A percentile compares a stretch with the other conserved stretches of the same genome.
Evolutionary conservation across 805 yeast species (phyloP).

Genomic region (Saccharomycopsis javanensis): DNA sequence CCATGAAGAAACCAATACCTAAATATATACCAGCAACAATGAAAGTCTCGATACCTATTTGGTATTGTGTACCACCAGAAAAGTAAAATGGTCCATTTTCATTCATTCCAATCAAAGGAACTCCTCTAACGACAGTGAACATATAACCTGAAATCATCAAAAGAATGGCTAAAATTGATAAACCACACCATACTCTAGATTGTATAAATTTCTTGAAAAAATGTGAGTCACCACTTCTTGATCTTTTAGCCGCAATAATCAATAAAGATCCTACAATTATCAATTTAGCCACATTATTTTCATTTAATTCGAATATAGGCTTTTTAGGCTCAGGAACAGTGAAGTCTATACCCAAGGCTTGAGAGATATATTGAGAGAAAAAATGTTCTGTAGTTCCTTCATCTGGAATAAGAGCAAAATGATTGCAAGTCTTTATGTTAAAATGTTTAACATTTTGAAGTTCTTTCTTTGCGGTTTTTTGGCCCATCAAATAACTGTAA

Average conservation of each 20-base stretch:
- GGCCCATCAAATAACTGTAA: background rate
- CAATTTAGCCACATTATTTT: slow-evolving; percentile 6
- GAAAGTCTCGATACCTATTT: slow-evolving; percentile 60
- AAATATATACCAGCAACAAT: slow-evolving; percentile 44
- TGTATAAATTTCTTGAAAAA: slow-evolving; percentile 8
- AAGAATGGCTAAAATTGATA: slow-evolving; percentile 34
- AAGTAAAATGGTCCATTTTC: slow-evolving; percentile 42
- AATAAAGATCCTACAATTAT: slow-evolving; percentile 8
- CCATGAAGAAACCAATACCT: slow-evolving; percentile 33
- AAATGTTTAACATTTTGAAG: slow-evolving; percentile 1
- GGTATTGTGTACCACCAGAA: slow-evolving; percentile 58
- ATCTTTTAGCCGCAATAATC: slow-evolving; percentile 10
- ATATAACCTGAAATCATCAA: slow-evolving; percentile 52
- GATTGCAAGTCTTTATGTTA: slow-evolving; percentile 17
- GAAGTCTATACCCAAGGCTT: slow-evolving; percentile 30
- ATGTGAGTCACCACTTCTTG: slow-evolving; percentile 1
- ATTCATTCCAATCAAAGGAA: slow-evolving; percentile 51
- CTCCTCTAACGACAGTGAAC: slow-evolving; percentile 49
- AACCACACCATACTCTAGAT: slow-evolving; percentile 24
- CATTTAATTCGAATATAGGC: slow-evolving; percentile 3
- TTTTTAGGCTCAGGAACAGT: background rate
- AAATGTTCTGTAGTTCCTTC: slow-evolving; percentile 29
- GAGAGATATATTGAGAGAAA: slow-evolving; percentile 46
- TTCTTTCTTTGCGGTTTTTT: background rate
- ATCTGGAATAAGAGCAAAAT: slow-evolving; percentile 29